Evolutionary conservation across 257 asterid species (phyloP).

Genomic region (Ilex aquifolium): DNA sequence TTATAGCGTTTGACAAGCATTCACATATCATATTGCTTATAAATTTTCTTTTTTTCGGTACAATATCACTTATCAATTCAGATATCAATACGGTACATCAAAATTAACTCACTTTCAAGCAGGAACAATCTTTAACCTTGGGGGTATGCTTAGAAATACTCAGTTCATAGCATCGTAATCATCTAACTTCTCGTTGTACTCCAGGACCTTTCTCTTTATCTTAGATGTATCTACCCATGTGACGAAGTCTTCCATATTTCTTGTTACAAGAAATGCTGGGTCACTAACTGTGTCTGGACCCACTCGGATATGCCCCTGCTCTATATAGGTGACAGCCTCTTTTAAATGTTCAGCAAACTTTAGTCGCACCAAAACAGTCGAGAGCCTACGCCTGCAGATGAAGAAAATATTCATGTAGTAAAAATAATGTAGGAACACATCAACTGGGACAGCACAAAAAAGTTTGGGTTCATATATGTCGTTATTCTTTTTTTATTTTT

Average conservation of each 20-base stretch:
- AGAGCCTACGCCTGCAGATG: conserved; percentile 69
- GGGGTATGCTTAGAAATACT: not conserved
- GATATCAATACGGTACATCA: too few species aligned
- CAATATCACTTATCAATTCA: too few species aligned
- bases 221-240: conserved; percentile 97
- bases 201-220: conserved; percentile 79
- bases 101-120: too few species aligned
- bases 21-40: too few species aligned
- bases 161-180: conserved; percentile 78
- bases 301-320: conserved; percentile 93
- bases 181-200: conserved; percentile 78
- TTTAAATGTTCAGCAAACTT: conserved; percentile 88
- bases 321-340: conserved; percentile 88
- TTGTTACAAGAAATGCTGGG: conserved; percentile 77
- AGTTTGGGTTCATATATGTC: not conserved
- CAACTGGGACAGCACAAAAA: not conserved
- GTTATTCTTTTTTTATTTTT: not conserved
- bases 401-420: not conserved
- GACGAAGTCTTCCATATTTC: conserved; percentile 87
- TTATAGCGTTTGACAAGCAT: too few species aligned
- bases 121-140: too few species aligned
- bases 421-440: not conserved
- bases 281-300: conserved; percentile 89
- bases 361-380: conserved; percentile 56
- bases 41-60: too few species aligned